Base-by-base conservation (phyloP, 805 yeast genomes). In the Cyberlindnera saturnus region DNA sequence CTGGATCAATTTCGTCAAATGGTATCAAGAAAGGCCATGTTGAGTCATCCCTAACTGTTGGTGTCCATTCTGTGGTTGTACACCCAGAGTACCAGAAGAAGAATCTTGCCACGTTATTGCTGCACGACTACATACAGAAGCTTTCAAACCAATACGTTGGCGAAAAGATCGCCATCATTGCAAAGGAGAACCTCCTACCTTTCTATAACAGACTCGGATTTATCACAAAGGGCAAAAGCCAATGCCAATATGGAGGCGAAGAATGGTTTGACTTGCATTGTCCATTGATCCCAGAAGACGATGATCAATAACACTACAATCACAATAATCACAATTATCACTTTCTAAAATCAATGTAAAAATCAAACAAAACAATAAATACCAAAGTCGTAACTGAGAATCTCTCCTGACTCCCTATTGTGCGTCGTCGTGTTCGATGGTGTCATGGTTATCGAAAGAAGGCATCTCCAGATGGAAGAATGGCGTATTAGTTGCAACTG, bases 41-140 rank as follows among this genome's bases (percentile, higher is more conserved):
- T 46, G 97, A 91, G 60, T 68, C 75, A 13, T 86, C 95, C 23
- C 67, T 79, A 38, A 69, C 73, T 34, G 79, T 91, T 45, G 96
- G 90, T 3, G 72, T 91, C 39, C 98, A 93, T 62, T 79, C 93
- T 4, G 67, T 91, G 19, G 90, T 80, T 3, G 77, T 93, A 23
- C 79, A 79, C 52, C 86, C 89, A 18, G 78, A 79, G 33, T 87
- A 79, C 73, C 87, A 82, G 61, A 86, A 90, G 46, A 76, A 80
- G 64, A 86, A 86, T 59, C 69, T 93, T 46, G 98, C 95, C 8
- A 78, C 95, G 13, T 69, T 89, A 45, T 66, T 91, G 57, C 64
- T 91, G 56, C 88, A 85, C 53, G 99, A 91, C 65, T 93, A 86
- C 66, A 75, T 90, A 48, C 97, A 93, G 63, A 86, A 91, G 59